Conservation (phyloP, 2,329 filamentous ascomycete species). For the Ceratocystis eucalypticola region DNA sequence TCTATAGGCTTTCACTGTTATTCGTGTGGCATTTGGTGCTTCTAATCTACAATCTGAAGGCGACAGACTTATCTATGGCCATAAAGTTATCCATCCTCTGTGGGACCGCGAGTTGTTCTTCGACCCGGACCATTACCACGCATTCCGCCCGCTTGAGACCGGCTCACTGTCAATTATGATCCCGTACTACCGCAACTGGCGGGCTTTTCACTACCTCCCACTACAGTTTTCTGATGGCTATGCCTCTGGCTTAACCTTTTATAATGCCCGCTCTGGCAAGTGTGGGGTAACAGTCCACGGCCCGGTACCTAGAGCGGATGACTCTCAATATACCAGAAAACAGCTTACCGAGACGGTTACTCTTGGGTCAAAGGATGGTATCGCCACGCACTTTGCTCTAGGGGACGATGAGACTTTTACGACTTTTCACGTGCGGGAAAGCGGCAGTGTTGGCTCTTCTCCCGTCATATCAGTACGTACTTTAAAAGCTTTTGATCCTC, state of each 20-base stretch:
- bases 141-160: constrained; percentile 13
- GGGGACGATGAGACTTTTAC: constrained; percentile 6
- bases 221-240: constrained; percentile 15
- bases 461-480: constrained; percentile 12
- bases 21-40: constrained; percentile 16
- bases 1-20: constrained; percentile 15
- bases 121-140: constrained; percentile 9
- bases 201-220: constrained; percentile 14
- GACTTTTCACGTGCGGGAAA: constrained; percentile 13
- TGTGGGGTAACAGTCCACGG: constrained; percentile 16
- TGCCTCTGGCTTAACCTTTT: constrained; percentile 15
- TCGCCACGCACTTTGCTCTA: constrained; percentile 17
- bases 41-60: constrained; percentile 17
- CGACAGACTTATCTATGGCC: constrained; percentile 11
- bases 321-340: neutral
- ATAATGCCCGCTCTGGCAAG: constrained; percentile 14
- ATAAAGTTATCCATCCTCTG: constrained; percentile 16
- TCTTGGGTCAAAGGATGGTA: constrained; percentile 11
- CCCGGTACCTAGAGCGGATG: neutral
- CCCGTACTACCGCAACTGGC: constrained; percentile 17
- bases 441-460: constrained; percentile 12
- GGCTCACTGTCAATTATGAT: constrained; percentile 17
- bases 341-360: neutral
- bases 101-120: constrained; percentile 16
- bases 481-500: neutral